Evolutionary conservation across 2,329 filamentous ascomycete genomes (phyloP).

Genomic region (Neofusicoccum umdonicola): DNA sequence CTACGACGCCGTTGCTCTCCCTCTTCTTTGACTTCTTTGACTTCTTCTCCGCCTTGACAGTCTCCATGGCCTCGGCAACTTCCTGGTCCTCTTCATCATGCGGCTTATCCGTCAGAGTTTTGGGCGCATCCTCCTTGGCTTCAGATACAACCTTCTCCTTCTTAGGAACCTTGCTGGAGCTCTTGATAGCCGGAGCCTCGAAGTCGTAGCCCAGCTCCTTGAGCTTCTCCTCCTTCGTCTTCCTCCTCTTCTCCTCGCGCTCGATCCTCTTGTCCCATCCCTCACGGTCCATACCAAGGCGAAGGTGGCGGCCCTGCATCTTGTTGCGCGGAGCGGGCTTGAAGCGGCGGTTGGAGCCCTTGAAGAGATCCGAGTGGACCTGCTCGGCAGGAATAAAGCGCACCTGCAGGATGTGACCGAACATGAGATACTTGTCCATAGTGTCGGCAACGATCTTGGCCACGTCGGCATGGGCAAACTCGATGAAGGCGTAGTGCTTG

Average conservation of each 20-base stretch:
- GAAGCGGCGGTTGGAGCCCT: slow-evolving; percentile 86
- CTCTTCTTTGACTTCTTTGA: slow-evolving; percentile 17
- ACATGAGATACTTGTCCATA: slow-evolving; percentile 97
- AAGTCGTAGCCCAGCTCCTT: slow-evolving; percentile 82
- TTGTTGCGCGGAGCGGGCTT: slow-evolving; percentile 85
- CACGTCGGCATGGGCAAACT: slow-evolving; percentile 75
- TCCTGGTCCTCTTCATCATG: slow-evolving; percentile 14
- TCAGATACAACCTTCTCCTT: slow-evolving; percentile 21
- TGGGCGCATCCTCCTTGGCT: slow-evolving; percentile 32
- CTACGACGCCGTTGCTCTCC: slow-evolving; percentile 1
- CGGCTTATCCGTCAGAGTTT: slow-evolving; percentile 24
- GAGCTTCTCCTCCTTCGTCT: slow-evolving; percentile 68
- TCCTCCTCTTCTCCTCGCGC: slow-evolving; percentile 69
- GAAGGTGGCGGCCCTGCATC: slow-evolving; percentile 73
- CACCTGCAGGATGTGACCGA: slow-evolving; percentile 90
- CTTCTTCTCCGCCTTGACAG: slow-evolving; percentile 18
- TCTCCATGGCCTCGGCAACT: slow-evolving; percentile 21
- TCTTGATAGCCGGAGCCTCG: slow-evolving; percentile 69
- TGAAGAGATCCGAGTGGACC: slow-evolving; percentile 79
- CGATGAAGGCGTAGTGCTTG: slow-evolving; percentile 93
- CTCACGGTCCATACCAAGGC: slow-evolving; percentile 68
- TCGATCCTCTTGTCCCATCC: slow-evolving; percentile 75
- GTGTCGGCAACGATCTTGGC: slow-evolving; percentile 90
- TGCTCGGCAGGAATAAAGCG: slow-evolving; percentile 73
- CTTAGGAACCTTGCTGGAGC: slow-evolving; percentile 52